Percentiles rank a stretch among this genome's conserved stretches.
phyloP scores from a whole-genome alignment of 1,284 basidiomycete species.

The Cutaneotrichosporon curvatum region DNA sequence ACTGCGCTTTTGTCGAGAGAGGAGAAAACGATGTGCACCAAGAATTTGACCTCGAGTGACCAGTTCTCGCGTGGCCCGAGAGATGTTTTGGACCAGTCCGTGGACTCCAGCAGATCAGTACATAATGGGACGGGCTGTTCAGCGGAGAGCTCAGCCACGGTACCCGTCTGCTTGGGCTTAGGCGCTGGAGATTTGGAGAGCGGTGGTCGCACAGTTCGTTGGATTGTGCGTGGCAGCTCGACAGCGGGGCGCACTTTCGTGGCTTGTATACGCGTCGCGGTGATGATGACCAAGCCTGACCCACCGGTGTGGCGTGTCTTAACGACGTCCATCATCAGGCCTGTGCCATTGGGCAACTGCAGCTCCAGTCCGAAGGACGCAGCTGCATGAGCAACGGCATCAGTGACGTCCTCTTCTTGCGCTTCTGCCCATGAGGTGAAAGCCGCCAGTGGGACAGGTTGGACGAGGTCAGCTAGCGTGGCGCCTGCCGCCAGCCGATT shows the following conservation, averaged over 20 bases:
- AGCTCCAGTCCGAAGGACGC: not conserved
- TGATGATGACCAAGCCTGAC: too few relatives aligned
- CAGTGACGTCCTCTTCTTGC: not conserved
- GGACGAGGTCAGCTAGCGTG: slow-evolving; percentile 20
- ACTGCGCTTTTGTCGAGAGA: slow-evolving; percentile 16
- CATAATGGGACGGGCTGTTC: not conserved
- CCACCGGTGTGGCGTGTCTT: slow-evolving; percentile 5
- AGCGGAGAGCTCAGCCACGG: not conserved
- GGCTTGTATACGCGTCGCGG: not conserved
- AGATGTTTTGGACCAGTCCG: slow-evolving; percentile 31
- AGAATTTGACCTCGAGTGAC: slow-evolving; percentile 4
- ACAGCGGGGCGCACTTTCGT: not conserved
- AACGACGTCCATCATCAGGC: slow-evolving; percentile 1
- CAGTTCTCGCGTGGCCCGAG: slow-evolving; percentile 26
- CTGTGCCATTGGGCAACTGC: not conserved
- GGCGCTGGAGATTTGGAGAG: not conserved
- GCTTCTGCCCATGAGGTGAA: slow-evolving; percentile 29
- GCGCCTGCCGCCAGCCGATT: slow-evolving; percentile 18
- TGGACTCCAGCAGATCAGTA: slow-evolving; percentile 20
- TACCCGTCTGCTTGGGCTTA: too few relatives aligned
- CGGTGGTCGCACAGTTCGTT: not conserved
- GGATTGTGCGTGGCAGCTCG: not conserved
- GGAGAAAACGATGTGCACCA: slow-evolving; percentile 1
- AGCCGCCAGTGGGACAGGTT: slow-evolving; percentile 9
- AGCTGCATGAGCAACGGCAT: too few relatives aligned